Conservation (phyloP, 78 protist species). For the Polysphondylium violaceum region DNA sequence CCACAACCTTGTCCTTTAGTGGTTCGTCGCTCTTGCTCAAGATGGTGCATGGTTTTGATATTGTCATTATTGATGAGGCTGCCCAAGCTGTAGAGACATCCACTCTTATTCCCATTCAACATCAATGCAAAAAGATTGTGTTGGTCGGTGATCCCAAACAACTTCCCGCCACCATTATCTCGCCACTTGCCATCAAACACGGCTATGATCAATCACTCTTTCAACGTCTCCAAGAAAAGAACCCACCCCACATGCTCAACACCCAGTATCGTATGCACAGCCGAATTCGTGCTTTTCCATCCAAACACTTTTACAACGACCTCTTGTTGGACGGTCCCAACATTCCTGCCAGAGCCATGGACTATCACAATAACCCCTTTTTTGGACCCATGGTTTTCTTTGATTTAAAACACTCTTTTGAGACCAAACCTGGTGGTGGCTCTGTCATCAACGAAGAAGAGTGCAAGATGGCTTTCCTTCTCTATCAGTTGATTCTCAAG, state of each 20-base stretch:
- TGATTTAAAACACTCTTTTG: constrained; percentile 8
- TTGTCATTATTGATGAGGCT: constrained; percentile 91
- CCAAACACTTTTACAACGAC: constrained; percentile 84
- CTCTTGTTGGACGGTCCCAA: constrained; percentile 79
- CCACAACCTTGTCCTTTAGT: constrained; percentile 72
- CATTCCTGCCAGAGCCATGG: constrained; percentile 36
- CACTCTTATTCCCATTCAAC: constrained; percentile 83
- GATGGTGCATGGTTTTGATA: constrained; percentile 62
- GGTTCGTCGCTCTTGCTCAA: constrained; percentile 42
- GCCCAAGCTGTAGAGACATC: constrained; percentile 90
- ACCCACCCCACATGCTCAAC: constrained; percentile 47
- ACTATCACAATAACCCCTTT: constrained; percentile 60
- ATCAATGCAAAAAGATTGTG: constrained; percentile 70
- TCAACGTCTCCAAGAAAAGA: constrained; percentile 41
- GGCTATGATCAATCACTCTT: constrained; percentile 78
- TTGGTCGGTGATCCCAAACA: constrained; percentile 93
- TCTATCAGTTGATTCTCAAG: constrained; percentile 41
- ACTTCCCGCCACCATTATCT: constrained; percentile 89
- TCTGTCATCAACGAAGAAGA: constrained; percentile 50
- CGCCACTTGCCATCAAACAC: constrained; percentile 69
- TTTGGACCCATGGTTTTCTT: constrained; percentile 54
- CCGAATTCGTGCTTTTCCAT: constrained; percentile 86
- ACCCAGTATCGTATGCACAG: constrained; percentile 94
- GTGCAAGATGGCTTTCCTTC: constrained; percentile 39
- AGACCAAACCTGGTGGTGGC: constrained; percentile 70